Base-by-base conservation (phyloP, 805 yeast genomes). In the Sugiyamaella mastotermitis region DNA sequence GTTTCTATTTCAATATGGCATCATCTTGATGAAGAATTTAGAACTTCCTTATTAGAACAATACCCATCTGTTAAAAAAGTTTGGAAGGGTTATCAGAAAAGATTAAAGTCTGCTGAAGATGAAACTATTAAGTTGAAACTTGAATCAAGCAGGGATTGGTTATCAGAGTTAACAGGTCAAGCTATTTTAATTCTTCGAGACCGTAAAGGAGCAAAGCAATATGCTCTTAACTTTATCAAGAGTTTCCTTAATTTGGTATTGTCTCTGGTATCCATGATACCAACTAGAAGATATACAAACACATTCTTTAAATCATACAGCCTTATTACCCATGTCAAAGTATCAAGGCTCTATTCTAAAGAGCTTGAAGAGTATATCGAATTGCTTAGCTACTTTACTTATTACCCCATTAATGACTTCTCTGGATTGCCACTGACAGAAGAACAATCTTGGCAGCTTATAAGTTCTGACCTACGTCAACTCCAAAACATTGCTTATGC, bases 361-460 rank as follows among this genome's bases (percentile, higher is more conserved):
- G n/a, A n/a, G n/a, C n/a, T n/a, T n/a, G n/a, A 5, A 16, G 8
- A 13, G 3, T 14, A 20, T 15, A 9, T 31, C 10, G 25, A 28
- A 3, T 21, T 40, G 33, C 27, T 42, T 18, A 35, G 33, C 33
- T 23, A 30, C 31, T 60, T 52, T 26, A 26, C 61, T 3, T 41
- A 56, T 28, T 68, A 60, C 43, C 74, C 74, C 3, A 49, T 71
- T 13, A 61, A 69, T 43, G 75, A 69, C 31, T 56, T 61, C 29
- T 47, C 66, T 1, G 72, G 71, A 6, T 51, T 46, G 11, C 30
- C 49, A 5, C 37, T 55, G 4, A 21, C 51, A 1, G 21, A 45
- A 2, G 52, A 50, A 3, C 41, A 47, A 8, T 14, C 41, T 9
- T 47, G 47, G 32, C 19, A 40, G 13, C 28, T 23, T 4, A 35